Evolutionary conservation across 352 stramenopile species (phyloP).

Genomic region (Globisporangium acanthophoron): DNA sequence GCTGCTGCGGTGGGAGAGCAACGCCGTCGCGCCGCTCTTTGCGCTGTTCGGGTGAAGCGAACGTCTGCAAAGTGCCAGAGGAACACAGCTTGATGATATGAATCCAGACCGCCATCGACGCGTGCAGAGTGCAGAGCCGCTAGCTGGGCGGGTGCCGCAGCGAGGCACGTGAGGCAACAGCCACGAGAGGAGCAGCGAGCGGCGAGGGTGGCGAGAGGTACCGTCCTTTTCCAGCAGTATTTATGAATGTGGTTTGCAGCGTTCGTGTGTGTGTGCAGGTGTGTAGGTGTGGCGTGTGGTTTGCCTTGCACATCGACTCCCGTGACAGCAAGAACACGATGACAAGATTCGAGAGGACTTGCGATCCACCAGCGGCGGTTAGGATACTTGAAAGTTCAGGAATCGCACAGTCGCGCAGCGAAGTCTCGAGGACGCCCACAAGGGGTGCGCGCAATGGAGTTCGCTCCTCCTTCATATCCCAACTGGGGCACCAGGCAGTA

Average conservation of each 20-base stretch:
- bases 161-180: no score
- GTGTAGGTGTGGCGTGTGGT: not conserved
- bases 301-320: no score
- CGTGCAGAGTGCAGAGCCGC: not conserved
- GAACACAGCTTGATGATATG: not conserved
- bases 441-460: no score
- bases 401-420: no score
- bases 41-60: conserved; percentile 37
- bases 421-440: no score
- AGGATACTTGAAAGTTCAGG: no score
- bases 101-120: not conserved
- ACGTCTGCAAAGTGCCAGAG: not conserved
- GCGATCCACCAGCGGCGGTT: no score
- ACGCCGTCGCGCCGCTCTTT: conserved; percentile 67
- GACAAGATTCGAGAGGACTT: no score
- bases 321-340: no score
- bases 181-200: not conserved
- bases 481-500: not conserved
- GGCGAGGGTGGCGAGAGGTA: not conserved
- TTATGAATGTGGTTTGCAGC: not conserved
- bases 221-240: not conserved
- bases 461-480: not conserved
- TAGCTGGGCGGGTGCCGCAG: no score
- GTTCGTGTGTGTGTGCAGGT: not conserved
- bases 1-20: conserved; percentile 73